Conservation (phyloP, 495 filamentous ascomycete species). For the Viridothelium virens region DNA sequence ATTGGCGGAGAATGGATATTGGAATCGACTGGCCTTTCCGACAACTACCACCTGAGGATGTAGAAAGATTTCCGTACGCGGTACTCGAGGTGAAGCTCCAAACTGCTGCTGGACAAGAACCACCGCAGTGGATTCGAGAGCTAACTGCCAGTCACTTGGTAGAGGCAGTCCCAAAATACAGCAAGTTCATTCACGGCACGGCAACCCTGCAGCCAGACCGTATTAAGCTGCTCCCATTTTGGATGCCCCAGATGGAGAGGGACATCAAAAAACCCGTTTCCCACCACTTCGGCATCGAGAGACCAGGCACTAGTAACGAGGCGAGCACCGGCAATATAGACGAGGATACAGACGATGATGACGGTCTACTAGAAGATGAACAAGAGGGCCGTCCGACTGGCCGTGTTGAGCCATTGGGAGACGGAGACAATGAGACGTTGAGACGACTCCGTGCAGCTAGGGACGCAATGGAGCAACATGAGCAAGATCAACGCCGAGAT, state of each 20-base stretch:
- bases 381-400: constrained; percentile 17
- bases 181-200: constrained; percentile 96
- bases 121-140: constrained; percentile 91
- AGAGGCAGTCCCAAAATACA: constrained; percentile 97
- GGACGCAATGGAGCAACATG: constrained; percentile 41
- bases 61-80: constrained; percentile 90
- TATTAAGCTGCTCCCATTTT: constrained; percentile 89
- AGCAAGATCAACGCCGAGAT: constrained; percentile 43
- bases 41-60: constrained; percentile 74
- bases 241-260: constrained; percentile 96
- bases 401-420: constrained; percentile 35
- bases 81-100: constrained; percentile 97
- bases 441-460: constrained; percentile 42
- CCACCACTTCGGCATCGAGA: constrained; percentile 79
- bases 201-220: constrained; percentile 77
- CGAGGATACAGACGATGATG: constrained; percentile 54
- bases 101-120: constrained; percentile 93
- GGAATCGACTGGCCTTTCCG: constrained; percentile 93
- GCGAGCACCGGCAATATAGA: constrained; percentile 54
- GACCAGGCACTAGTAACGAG: constrained; percentile 63
- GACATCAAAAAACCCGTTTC: constrained; percentile 91
- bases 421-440: constrained; percentile 36
- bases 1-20: constrained; percentile 97
- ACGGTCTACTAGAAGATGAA: constrained; percentile 52
- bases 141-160: constrained; percentile 88